phyloP scores from a whole-genome alignment of 257 asterid species.

The Lycium ferocissimum region DNA sequence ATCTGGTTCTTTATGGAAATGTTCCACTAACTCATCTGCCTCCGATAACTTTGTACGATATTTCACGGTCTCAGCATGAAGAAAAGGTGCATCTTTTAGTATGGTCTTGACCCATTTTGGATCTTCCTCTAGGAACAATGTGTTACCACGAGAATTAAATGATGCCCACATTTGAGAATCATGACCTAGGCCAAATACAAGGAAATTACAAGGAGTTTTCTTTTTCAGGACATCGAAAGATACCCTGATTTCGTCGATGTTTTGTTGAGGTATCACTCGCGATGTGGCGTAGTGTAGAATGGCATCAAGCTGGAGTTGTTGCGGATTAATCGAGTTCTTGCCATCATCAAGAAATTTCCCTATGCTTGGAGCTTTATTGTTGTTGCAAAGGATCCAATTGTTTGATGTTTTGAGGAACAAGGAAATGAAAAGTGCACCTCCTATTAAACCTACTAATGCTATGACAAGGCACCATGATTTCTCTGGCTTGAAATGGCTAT shows the following conservation, averaged over 20 bases:
- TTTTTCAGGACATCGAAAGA: slow-evolving; percentile 53
- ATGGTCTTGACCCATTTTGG: slow-evolving; percentile 76
- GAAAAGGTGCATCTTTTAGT: slow-evolving; percentile 64
- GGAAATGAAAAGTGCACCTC: slow-evolving; percentile 45
- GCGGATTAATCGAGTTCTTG: neutral
- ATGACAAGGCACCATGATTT: slow-evolving; percentile 45
- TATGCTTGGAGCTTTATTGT: neutral
- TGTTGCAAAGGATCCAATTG: slow-evolving; percentile 36
- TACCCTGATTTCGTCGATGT: slow-evolving; percentile 34
- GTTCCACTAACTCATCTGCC: slow-evolving; percentile 56
- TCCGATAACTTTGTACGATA: slow-evolving; percentile 70
- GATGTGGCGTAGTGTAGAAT: slow-evolving; percentile 50
- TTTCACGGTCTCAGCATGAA: slow-evolving; percentile 59
- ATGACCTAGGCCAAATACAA: slow-evolving; percentile 87
- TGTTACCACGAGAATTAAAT: slow-evolving; percentile 70
- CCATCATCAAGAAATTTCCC: neutral
- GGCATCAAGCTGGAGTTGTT: slow-evolving; percentile 36
- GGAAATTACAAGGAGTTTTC: slow-evolving; percentile 58
- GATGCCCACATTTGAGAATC: slow-evolving; percentile 95
- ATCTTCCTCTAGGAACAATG: slow-evolving; percentile 83
- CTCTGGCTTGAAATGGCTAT: slow-evolving; percentile 41
- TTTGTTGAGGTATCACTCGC: slow-evolving; percentile 43
- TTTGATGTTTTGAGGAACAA: slow-evolving; percentile 18
- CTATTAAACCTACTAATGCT: slow-evolving; percentile 50
- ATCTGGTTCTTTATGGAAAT: slow-evolving; percentile 48